Evolutionary conservation across 345 rosid species (phyloP).

Genomic region (Draba incana): DNA sequence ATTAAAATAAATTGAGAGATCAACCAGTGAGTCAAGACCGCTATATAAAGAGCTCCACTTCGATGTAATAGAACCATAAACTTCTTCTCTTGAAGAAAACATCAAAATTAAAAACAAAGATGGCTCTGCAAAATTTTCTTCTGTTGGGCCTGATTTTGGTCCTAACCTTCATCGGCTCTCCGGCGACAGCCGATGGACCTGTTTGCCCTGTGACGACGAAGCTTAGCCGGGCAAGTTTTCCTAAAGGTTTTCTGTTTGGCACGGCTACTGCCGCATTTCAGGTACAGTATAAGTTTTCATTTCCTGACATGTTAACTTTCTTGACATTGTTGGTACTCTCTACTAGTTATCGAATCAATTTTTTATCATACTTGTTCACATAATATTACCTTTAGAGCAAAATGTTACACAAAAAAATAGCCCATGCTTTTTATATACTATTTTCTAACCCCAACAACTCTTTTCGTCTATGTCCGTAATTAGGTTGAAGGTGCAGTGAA

Average conservation of each 20-base stretch:
- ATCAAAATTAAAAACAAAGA: neutral
- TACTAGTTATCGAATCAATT: too few relatives aligned
- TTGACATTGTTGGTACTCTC: too few relatives aligned
- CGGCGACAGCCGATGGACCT: slow-evolving; percentile 22
- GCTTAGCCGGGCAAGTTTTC: slow-evolving; percentile 38
- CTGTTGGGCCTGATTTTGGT: slow-evolving; percentile 30
- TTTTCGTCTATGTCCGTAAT: neutral
- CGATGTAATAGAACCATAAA: neutral
- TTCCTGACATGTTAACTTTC: neutral
- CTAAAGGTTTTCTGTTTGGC: slow-evolving; percentile 39
- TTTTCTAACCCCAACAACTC: neutral
- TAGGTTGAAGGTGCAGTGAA: slow-evolving; percentile 42
- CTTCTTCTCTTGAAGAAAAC: neutral
- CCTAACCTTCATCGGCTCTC: slow-evolving; percentile 16
- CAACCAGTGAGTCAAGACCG: neutral
- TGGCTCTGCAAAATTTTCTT: slow-evolving; percentile 32
- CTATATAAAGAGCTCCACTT: slow-evolving; percentile 14
- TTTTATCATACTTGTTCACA: too few relatives aligned
- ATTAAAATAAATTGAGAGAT: neutral
- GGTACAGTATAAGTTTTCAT: slow-evolving; percentile 21
- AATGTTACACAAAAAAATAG: neutral
- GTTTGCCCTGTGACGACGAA: slow-evolving; percentile 26
- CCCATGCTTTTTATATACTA: neutral
- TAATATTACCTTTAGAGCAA: too few relatives aligned
- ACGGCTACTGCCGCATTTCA: slow-evolving; percentile 41